Evolutionary conservation across 2,329 filamentous ascomycete species (phyloP), one percentile per base, ranked within the genome.

Genomic region (Phyllachora maydis): DNA sequence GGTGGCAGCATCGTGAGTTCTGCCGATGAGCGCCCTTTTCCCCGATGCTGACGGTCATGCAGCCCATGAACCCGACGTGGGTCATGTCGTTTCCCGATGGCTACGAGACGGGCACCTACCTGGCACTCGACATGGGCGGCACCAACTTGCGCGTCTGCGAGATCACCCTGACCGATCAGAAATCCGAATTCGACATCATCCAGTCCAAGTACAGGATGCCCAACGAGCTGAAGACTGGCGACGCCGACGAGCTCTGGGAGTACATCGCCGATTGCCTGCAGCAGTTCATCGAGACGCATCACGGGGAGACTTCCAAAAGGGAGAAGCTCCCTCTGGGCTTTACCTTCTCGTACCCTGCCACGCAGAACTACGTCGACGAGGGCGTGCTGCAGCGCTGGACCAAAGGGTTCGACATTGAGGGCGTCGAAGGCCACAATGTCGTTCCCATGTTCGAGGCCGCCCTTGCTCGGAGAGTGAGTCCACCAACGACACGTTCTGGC

Each of bases 21-120:
- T n/a, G n/a, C n/a, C n/a, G n/a, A n/a, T n/a, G n/a, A n/a, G n/a
- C n/a, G n/a, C n/a, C n/a, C n/a, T n/a, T n/a, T n/a, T n/a, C n/a
- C n/a, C n/a, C n/a, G n/a, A 10, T n/a, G 14, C 13, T 15, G 9
- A 12, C 3, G 8, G 16, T 15, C 12, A 10, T 11, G 21, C 36
- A 91, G 79, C 83, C 85, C 29, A 93, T 95, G 85, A 93, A 93
- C 53, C 77, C 85, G 28, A 91, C 83, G 26, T 93, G 85, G 85
- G 82, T 90, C 32, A 82, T 91, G 69, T 66, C 66, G 22, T 81
- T 81, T 47, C 85, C 85, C 12, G 75, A 74, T 42, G 85, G 85
- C 33, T 50, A 83, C 34, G 85, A 93, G 49, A 77, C 70, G 6
- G 85, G 85, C 30, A 88, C 74, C 9, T 92, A 71, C 46, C 59